These are phyloP conservation scores for Yarrowia bubula DNA, from an alignment of 805 yeast genomes.

Conservation along the genomic window DNA sequence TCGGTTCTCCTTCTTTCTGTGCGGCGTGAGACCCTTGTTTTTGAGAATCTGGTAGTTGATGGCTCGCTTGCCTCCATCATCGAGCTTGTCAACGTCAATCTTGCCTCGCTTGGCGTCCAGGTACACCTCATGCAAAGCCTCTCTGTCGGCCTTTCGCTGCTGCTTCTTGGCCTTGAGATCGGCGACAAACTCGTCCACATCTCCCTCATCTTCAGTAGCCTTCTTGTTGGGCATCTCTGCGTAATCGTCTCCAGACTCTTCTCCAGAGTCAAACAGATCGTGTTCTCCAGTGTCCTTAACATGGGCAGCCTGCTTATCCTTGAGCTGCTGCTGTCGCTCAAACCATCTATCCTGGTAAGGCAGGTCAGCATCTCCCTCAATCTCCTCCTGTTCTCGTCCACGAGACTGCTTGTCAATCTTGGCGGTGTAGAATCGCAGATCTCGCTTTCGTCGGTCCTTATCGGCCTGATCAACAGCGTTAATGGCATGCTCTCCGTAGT, in stretches of 20 bases:
- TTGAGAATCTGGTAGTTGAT: conserved; percentile 90
- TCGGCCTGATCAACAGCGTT: conserved; percentile 87
- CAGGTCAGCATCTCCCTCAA: conserved; percentile 76
- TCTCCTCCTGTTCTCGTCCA: conserved; percentile 24
- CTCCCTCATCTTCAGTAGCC: conserved; percentile 33
- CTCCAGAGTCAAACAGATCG: conserved; percentile 42
- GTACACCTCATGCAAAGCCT: conserved; percentile 65
- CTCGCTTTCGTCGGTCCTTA: conserved; percentile 71
- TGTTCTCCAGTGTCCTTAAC: conserved; percentile 44
- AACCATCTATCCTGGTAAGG: conserved; percentile 88
- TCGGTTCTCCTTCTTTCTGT: conserved; percentile 88
- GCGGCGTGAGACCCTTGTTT: conserved; percentile 94
- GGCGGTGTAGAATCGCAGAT: conserved; percentile 93
- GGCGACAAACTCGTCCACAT: conserved; percentile 61
- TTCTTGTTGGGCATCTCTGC: conserved; percentile 34
- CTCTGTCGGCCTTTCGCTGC: conserved; percentile 54
- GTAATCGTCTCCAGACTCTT: conserved; percentile 40
- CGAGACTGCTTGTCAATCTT: conserved; percentile 70
- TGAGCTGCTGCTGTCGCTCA: conserved; percentile 83
- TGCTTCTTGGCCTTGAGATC: conserved; percentile 50
- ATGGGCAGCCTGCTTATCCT: conserved; percentile 67
- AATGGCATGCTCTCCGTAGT: conserved; percentile 64
- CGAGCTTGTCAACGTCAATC: conserved; percentile 60
- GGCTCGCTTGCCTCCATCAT: conserved; percentile 87
- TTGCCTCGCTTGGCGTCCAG: conserved; percentile 79